Base-by-base conservation (phyloP, 2,329 filamentous ascomycete species). In the Teratosphaeria pseudoeucalypti region DNA sequence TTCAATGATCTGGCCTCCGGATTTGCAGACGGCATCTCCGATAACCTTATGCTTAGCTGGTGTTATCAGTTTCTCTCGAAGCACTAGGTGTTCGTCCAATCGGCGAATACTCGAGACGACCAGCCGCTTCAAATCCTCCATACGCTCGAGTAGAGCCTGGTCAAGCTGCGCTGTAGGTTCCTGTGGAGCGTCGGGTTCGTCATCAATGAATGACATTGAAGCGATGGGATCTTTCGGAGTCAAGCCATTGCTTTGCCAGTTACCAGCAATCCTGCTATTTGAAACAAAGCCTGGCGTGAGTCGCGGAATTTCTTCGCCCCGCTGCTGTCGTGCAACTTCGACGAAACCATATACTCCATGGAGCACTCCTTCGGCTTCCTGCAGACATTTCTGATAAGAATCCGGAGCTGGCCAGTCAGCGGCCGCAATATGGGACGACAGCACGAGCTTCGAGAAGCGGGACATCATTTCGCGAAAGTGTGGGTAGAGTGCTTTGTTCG, bases 391-490 rank as follows among this genome's bases (percentile, higher is more conserved):
- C 58, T 94, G 87, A 62, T 92, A 89, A 0, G 92, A 95, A 74
- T 99, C 94, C 16, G 90, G 86, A 58, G 92, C 91, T 9, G 92
- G 92, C 85, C 91, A 97, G 76, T 99, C 94, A 37, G 92, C 90
- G 6, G 92, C 91, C 47, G 94, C 94, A 71, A 99, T 96, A 72
- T 99, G 94, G 14, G 94, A 97, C 2, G 94, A 99, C 55, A 99
- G 86, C 53, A 99, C 94, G 10, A 99, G 81, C 74, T 99, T 99
- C n/a, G 94, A 97, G 73, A 99, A 99, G 68, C 95, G 92, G 53
- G 94, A 97, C 94, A 99, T 99, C 86, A 97, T 97, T 72, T 97
- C 94, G 58, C 94, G 83, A 76, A 99, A 99, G 74, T 97, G 92
- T 27, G 94, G 94, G 71, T 97, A 97, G 16, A 99, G 79, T 0